Base-by-base conservation (phyloP, 352 stramenopile species). In the Sclerospora graminicola region DNA sequence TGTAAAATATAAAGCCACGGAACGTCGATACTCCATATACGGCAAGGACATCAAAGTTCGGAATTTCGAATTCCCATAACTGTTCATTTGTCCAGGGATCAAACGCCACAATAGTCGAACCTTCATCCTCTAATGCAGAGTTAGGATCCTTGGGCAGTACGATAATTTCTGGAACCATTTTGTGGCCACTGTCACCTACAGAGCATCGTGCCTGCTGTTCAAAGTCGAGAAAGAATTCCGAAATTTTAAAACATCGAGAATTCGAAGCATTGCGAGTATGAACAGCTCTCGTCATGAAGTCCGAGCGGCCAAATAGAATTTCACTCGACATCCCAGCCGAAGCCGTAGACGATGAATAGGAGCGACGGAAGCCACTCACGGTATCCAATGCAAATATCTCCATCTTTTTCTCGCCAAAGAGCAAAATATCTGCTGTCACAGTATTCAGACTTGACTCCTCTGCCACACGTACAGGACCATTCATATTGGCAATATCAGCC, bases 191-290 rank as follows among this genome's bases (percentile, higher is more conserved):
- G 11, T 64, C 43, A 13, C 59, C 44, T 9, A 60, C 41, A 16
- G 54, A 54, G 39, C 79, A 91, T 31, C 63, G 60, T 11, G 74
- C 57, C 7, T 73, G 57, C 16, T 69, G 54, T 0, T 69, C 62
- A 41, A 91, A 83, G 50, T 91, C 71, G 18, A 91, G 29, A 45
- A 91, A 91, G 44, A 82, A 91, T 55, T 91, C 79, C 1, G 76
- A 81, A 34, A 91, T 84, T 42, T 69, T 83, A 42, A 91, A 84
- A 41, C 79, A 91, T 13, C 71, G 61, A 34, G 76, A 63, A 8
- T 58, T 60, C 8, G 66, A 84, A 35, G 64, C 48, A 47, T 91
- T 86, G 8, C 58, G 56, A 7, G 66, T 54, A 40, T 87, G 62
- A 10, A 91, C 57, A 13, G 74, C 76, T 31, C 66, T 60, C 0